These are phyloP conservation scores for Debaryomyces robertsiae DNA, from an alignment of 1,139 yeast species.

Conservation along the genomic window DNA sequence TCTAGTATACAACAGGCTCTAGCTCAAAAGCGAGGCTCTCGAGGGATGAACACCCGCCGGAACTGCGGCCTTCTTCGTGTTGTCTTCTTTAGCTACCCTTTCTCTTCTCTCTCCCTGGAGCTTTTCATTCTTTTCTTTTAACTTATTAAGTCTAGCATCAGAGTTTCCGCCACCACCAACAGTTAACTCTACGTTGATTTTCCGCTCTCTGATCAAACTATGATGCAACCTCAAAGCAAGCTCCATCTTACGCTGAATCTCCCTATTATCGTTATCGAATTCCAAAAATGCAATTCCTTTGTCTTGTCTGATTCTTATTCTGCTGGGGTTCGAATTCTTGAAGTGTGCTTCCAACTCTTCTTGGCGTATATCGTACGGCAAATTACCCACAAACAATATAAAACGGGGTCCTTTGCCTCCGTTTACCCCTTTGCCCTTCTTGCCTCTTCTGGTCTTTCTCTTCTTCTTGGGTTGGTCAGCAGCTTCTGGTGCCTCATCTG, in stretches of 20 bases:
- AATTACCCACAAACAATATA: slow-evolving; percentile 87
- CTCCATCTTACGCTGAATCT: slow-evolving; percentile 79
- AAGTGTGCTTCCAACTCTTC: slow-evolving; percentile 74
- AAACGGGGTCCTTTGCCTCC: slow-evolving; percentile 66
- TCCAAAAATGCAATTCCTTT: slow-evolving; percentile 95
- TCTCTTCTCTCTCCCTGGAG: slow-evolving; percentile 64
- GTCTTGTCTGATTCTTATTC: slow-evolving; percentile 74
- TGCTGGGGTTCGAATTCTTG: slow-evolving; percentile 69
- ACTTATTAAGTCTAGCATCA: slow-evolving; percentile 63
- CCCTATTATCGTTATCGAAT: slow-evolving; percentile 62
- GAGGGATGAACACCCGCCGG: slow-evolving; percentile 59
- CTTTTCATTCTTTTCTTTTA: slow-evolving; percentile 77
- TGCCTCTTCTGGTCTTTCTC: slow-evolving; percentile 77
- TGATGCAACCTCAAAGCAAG: slow-evolving; percentile 83
- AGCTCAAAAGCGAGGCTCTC: slow-evolving; percentile 46
- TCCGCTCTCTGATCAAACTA: slow-evolving; percentile 63
- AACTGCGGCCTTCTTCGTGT: slow-evolving; percentile 23
- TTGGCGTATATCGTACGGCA: slow-evolving; percentile 71
- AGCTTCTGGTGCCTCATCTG: slow-evolving; percentile 22
- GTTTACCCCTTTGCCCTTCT: slow-evolving; percentile 60
- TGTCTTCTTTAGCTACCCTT: slow-evolving; percentile 44
- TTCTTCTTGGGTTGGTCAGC: slow-evolving; percentile 55
- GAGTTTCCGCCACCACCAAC: slow-evolving; percentile 99
- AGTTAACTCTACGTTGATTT: slow-evolving; percentile 91
- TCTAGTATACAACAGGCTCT: background rate